Conservation (phyloP, 2,329 filamentous ascomycete species). For the Geosmithia putterillii region DNA sequence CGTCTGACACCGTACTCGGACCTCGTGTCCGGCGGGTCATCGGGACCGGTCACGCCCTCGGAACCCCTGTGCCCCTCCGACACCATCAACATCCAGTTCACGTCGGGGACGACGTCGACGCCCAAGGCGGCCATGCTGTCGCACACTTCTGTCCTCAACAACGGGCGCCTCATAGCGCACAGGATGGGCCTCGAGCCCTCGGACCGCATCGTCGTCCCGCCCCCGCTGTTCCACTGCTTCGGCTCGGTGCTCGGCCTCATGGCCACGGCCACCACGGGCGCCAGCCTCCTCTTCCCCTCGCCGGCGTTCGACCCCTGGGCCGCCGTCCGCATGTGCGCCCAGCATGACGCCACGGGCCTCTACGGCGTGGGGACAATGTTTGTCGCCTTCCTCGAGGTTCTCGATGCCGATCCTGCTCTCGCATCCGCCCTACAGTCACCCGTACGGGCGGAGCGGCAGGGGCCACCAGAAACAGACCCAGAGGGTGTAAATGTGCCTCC, state of each 20-base stretch:
- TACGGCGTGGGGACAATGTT: conserved; percentile 97
- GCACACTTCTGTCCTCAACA: conserved; percentile 83
- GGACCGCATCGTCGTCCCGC: conserved; percentile 75
- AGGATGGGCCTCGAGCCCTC: conserved; percentile 67
- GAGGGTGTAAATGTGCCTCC: too few species aligned
- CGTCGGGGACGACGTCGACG: conserved; percentile 80
- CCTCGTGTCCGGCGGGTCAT: conserved; percentile 21
- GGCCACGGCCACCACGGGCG: conserved; percentile 74
- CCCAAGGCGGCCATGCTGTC: conserved; percentile 88
- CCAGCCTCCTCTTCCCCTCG: conserved; percentile 71
- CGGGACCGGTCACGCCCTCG: conserved; percentile 26
- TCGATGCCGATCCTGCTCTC: conserved; percentile 34
- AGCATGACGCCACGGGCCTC: conserved; percentile 47
- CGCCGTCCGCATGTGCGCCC: conserved; percentile 44
- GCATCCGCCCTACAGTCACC: too few species aligned
- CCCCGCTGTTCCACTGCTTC: conserved; percentile 84
- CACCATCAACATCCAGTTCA: conserved; percentile 92
- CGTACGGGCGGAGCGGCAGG: too few species aligned
- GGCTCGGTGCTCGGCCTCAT: conserved; percentile 89
- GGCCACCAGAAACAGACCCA: too few species aligned
- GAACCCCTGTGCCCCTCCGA: conserved; percentile 46
- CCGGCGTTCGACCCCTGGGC: conserved; percentile 78
- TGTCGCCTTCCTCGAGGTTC: conserved; percentile 68
- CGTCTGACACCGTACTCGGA: conserved; percentile 32
- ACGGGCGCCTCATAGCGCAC: conserved; percentile 71